phyloP scores from a whole-genome alignment of 768 basidiomycete species.

The Tricholoma bakamatsutake region DNA sequence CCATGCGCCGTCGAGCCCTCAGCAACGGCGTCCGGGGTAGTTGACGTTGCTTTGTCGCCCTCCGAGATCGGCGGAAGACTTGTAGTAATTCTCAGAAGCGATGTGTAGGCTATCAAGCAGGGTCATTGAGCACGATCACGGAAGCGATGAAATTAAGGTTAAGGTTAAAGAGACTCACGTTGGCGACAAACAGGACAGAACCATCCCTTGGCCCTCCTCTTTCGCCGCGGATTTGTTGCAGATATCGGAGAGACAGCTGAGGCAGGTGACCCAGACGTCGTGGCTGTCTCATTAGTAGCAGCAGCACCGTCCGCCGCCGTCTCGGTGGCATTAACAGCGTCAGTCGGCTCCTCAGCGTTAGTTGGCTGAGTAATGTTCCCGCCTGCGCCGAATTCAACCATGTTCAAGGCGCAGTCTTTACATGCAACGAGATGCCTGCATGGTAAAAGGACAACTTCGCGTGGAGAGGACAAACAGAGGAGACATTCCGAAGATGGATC shows the following conservation, averaged over 20 bases:
- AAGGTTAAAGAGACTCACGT: conserved; percentile 47
- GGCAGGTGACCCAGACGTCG: conserved; percentile 23
- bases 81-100: conserved; percentile 77
- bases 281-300: conserved; percentile 18
- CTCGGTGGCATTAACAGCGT: conserved; percentile 8
- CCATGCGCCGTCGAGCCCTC: neutral
- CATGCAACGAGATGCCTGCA: conserved; percentile 94
- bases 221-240: conserved; percentile 51
- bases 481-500: conserved; percentile 87
- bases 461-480: conserved; percentile 80
- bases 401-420: conserved; percentile 91
- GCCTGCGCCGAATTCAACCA: conserved; percentile 96
- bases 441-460: conserved; percentile 89
- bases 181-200: conserved; percentile 95
- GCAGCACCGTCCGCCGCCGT: conserved; percentile 22
- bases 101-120: conserved; percentile 67
- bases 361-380: conserved; percentile 71
- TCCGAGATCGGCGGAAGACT: conserved; percentile 26
- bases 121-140: neutral
- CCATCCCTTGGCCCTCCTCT: conserved; percentile 95
- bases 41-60: conserved; percentile 8
- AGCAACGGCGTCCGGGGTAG: neutral
- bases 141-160: neutral
- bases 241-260: conserved; percentile 18
- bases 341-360: conserved; percentile 40